Evolutionary conservation across 1,284 basidiomycete genomes (phyloP).

Genomic region (Cutaneotrichosporon cavernicola): DNA sequence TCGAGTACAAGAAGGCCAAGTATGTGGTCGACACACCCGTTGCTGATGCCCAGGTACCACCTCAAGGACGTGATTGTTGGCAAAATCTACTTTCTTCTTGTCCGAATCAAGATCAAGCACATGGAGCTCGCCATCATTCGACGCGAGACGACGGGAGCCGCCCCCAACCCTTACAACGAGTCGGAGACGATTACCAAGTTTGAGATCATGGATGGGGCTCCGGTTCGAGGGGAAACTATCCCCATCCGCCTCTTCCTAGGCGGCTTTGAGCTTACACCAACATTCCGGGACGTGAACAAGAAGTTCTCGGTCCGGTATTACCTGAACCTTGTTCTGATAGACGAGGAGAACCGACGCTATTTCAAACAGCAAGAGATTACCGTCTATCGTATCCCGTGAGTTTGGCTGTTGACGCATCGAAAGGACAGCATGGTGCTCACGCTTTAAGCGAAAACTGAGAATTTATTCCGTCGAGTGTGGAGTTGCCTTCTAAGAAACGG

Average conservation of each 20-base stretch:
- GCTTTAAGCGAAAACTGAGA: slow-evolving; percentile 16
- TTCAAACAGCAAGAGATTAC: slow-evolving; percentile 54
- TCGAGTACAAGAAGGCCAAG: slow-evolving; percentile 99
- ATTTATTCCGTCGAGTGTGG: background rate
- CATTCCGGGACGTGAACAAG: slow-evolving; percentile 98
- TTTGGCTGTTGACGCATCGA: background rate
- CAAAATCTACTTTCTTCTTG: slow-evolving; percentile 98
- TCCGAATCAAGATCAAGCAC: slow-evolving; percentile 99
- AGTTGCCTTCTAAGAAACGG: background rate
- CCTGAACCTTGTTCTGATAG: slow-evolving; percentile 92
- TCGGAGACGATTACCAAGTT: slow-evolving; percentile 99
- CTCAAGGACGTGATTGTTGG: slow-evolving; percentile 98
- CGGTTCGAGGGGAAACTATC: slow-evolving; percentile 94
- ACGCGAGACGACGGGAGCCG: slow-evolving; percentile 90
- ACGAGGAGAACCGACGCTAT: slow-evolving; percentile 78
- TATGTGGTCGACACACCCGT: slow-evolving; percentile 48
- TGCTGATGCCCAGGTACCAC: slow-evolving; percentile 69
- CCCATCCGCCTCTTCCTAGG: slow-evolving; percentile 97
- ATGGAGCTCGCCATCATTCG: slow-evolving; percentile 99
- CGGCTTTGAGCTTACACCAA: slow-evolving; percentile 96
- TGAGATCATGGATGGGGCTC: slow-evolving; percentile 98
- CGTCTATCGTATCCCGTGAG: slow-evolving; percentile 39
- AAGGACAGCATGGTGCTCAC: background rate
- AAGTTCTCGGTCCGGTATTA: slow-evolving; percentile 97
- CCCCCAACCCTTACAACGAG: slow-evolving; percentile 98